Base-by-base conservation (phyloP, 2,329 filamentous ascomycete species). In the Fusarium liriodendri region DNA sequence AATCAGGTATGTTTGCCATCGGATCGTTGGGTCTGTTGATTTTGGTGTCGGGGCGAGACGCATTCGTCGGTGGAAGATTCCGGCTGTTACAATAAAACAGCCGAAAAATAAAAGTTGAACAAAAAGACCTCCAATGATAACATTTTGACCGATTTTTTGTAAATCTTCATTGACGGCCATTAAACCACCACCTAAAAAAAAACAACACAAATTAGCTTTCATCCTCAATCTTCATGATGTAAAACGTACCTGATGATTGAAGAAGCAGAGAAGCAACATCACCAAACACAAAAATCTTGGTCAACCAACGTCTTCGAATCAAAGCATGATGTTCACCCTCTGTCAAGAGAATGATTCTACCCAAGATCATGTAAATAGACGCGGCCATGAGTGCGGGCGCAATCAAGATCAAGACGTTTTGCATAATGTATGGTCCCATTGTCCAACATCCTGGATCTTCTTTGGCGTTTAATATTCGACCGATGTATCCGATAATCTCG, bases 21-120 rank as follows among this genome's bases (percentile, higher is more conserved):
- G 85, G 13, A 81, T 68, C 2, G 42, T 16, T 14, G 75, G 33
- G 22, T 22, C 22, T 22, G 22, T 22, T 22, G 22, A 64, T 10
- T 64, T 67, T 1, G 18, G 11, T 5, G 72, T 77, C 4, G 75
- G 77, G 8, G 52, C 35, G 0, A 52, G 63, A 13, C 35, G 33
- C 65, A 80, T 73, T n/a, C 80, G 75, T 1, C 64, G 64, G 69
- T 90, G 85, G 74, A 89, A 89, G 0, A 86, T 69, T 1, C 82
- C 74, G 0, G 86, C 83, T 0, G 85, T 82, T 3, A 85, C 50
- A 35, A 89, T 80, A 74, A 91, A 91, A 61, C 89, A 80, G 6
- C 82, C 82, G 62, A 91, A 90, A 67, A 88, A 85, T n/a, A 88
- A 52, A 14, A 91, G 82, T 70, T 91, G 89, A 0, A 90, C 77